These are phyloP conservation scores for Phoma sp. DNA, from an alignment of 2,329 filamentous ascomycete species.

Conservation along the genomic window DNA sequence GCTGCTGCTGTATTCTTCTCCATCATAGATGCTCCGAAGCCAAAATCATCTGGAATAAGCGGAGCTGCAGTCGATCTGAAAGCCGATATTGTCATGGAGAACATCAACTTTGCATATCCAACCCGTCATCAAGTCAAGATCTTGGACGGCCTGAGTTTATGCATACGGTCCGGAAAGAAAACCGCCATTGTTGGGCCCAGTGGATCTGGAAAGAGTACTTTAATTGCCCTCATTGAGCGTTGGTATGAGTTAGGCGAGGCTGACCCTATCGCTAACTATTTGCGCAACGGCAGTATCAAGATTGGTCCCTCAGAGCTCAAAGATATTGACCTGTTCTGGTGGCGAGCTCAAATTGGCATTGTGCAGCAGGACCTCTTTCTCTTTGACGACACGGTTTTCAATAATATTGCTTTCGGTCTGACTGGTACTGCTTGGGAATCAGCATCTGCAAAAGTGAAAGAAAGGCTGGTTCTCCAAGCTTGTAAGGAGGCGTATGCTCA, in stretches of 20 bases:
- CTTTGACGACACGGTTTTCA: conserved; percentile 84
- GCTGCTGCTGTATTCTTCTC: conserved; percentile 31
- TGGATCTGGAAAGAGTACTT: conserved; percentile 90
- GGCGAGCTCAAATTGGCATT: conserved; percentile 86
- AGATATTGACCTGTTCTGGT: conserved; percentile 82
- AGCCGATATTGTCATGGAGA: conserved; percentile 13
- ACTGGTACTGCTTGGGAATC: conserved; percentile 66
- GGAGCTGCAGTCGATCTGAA: conserved; percentile 16
- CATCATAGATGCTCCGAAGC: conserved; percentile 32
- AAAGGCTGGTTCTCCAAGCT: conserved; percentile 64
- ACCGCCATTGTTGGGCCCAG: conserved; percentile 92
- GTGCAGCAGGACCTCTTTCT: conserved; percentile 91
- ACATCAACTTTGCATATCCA: conserved; percentile 35
- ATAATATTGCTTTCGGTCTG: conserved; percentile 87
- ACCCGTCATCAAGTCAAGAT: conserved; percentile 78
- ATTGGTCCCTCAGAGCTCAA: conserved; percentile 64
- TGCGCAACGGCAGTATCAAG: conserved; percentile 30
- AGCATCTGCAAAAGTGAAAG: conserved; percentile 59
- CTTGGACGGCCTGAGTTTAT: conserved; percentile 78
- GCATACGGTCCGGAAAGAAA: conserved; percentile 85
- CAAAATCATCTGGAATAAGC: conserved; percentile 18
- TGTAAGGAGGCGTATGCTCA: conserved; percentile 87
- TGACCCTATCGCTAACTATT: conserved; percentile 21
- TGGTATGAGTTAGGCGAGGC: conserved; percentile 71
- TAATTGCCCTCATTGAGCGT: conserved; percentile 85